These are phyloP conservation scores for Thielaviopsis populi DNA, from an alignment of 2,329 filamentous ascomycete genomes.

Conservation along the genomic window DNA sequence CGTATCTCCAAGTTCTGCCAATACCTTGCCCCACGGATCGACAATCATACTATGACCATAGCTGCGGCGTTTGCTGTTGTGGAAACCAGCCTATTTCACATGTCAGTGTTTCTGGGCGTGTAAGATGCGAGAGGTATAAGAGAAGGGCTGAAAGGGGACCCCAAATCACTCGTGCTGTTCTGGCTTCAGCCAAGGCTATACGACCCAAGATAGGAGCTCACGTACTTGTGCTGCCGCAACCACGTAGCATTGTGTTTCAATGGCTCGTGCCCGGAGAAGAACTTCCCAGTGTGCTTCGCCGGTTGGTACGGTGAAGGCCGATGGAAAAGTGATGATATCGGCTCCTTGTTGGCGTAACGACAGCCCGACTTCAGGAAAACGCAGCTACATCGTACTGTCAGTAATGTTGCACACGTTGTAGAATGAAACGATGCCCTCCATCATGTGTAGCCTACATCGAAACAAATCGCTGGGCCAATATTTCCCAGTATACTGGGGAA, in stretches of 20 bases:
- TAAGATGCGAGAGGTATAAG: not conserved
- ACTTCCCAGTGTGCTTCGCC: conserved; percentile 76
- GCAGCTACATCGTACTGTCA: conserved; percentile 3
- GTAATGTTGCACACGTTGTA: not conserved
- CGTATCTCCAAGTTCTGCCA: conserved; percentile 33
- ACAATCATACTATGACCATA: conserved; percentile 80
- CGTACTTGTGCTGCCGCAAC: conserved; percentile 62
- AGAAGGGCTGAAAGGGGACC: too few species aligned
- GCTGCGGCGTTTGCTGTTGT: conserved; percentile 59
- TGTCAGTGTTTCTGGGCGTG: too few species aligned
- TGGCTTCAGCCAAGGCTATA: too few species aligned
- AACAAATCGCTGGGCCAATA: conserved; percentile 73
- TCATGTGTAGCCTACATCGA: conserved; percentile 44
- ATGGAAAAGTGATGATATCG: conserved; percentile 72
- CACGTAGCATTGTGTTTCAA: conserved; percentile 80
- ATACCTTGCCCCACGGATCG: conserved; percentile 69
- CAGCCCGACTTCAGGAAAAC: conserved; percentile 13
- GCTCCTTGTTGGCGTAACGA: conserved; percentile 34
- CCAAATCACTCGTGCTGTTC: too few species aligned
- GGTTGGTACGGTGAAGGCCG: conserved; percentile 78
- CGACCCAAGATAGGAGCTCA: not conserved
- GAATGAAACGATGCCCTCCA: not conserved
- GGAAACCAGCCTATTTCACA: conserved; percentile 39
- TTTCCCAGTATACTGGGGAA: conserved; percentile 60
- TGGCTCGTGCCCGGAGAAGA: conserved; percentile 62